phyloP scores from a whole-genome alignment of 257 asterid genomes.

The Solanum dulcamara region DNA sequence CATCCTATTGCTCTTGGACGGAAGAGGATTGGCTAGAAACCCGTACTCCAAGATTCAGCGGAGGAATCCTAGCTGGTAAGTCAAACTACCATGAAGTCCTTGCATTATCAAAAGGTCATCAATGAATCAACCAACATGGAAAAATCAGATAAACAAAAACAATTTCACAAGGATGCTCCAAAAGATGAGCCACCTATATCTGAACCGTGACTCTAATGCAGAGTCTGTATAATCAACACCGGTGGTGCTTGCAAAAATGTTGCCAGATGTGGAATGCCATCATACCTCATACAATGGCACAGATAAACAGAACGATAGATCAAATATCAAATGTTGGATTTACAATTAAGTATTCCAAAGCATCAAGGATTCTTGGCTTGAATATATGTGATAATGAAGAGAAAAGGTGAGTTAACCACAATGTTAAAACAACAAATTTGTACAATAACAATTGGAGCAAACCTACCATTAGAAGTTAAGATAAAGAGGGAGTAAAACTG shows the following conservation, averaged over 20 bases:
- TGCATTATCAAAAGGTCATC: neutral
- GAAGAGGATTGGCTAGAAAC: neutral
- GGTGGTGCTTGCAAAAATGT: neutral
- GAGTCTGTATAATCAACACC: neutral
- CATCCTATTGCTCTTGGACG: neutral
- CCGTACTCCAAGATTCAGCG: neutral
- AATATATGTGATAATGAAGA: neutral
- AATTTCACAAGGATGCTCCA: neutral
- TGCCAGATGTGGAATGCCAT: neutral
- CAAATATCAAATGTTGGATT: neutral
- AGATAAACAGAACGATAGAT: neutral
- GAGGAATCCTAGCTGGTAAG: neutral
- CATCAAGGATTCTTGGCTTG: too few species aligned
- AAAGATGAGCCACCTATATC: neutral
- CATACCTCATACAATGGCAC: neutral
- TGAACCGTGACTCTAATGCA: neutral
- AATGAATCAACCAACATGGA: neutral
- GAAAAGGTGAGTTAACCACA: neutral
- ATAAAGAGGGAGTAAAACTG: neutral
- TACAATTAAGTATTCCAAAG: neutral
- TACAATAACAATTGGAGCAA: neutral
- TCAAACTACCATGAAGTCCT: neutral
- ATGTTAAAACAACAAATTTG: neutral
- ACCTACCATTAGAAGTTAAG: neutral
- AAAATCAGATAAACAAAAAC: neutral